Percentiles rank a stretch among this genome's conserved stretches.
Conservation (phyloP, 352 stramenopile genomes). For the Globisporangium alternatum region DNA sequence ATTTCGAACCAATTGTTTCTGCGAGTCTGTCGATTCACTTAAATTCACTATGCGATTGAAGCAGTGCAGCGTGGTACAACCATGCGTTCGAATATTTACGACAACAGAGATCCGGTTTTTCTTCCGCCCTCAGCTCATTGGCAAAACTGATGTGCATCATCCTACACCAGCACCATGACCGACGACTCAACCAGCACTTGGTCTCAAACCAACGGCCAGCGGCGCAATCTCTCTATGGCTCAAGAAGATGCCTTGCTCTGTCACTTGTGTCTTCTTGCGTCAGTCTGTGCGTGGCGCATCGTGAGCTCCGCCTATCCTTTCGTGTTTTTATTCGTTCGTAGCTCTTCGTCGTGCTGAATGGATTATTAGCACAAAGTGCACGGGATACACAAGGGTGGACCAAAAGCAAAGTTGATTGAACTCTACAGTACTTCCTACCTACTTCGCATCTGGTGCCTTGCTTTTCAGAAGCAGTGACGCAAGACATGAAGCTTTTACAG, state of each 20-base stretch:
- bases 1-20: too few species aligned
- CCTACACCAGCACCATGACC: background rate
- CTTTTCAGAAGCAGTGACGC: background rate
- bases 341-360: background rate
- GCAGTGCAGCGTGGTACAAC: too few species aligned
- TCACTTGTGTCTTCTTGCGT: background rate
- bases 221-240: too few species aligned
- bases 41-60: too few species aligned
- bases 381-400: background rate
- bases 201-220: background rate
- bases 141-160: background rate
- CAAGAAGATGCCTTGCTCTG: background rate
- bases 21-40: too few species aligned
- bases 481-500: background rate
- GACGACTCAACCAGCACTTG: background rate
- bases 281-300: too few species aligned
- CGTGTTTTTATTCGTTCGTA: background rate
- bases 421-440: too few species aligned
- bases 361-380: background rate
- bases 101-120: constrained; percentile 5
- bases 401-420: background rate
- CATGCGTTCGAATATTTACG: background rate
- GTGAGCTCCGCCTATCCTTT: too few species aligned
- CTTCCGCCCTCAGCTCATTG: constrained; percentile 1
- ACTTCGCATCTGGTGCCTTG: background rate